A percentile compares a stretch with the other conserved stretches of the same genome.
These are phyloP conservation scores for Plenodomus lindquistii DNA, from an alignment of 2,329 filamentous ascomycete species.

Conservation along the genomic window DNA sequence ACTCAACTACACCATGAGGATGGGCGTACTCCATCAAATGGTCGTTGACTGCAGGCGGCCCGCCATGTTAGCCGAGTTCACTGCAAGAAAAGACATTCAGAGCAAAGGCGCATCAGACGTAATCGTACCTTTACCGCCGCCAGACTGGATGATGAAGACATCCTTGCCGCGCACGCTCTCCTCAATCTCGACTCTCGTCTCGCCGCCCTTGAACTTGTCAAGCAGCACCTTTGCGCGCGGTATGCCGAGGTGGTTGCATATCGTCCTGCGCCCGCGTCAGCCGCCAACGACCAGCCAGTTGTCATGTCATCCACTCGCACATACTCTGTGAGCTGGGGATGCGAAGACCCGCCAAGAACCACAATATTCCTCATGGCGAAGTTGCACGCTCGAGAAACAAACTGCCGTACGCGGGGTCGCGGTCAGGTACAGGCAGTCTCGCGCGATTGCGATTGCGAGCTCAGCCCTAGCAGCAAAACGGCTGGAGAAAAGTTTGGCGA, in stretches of 20 bases:
- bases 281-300: not conserved
- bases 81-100: no score
- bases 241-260: constrained; percentile 87
- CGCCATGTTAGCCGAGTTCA: constrained; percentile 17
- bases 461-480: no score
- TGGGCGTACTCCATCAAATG: constrained; percentile 75
- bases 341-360: constrained; percentile 89
- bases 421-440: constrained; percentile 3
- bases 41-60: constrained; percentile 71
- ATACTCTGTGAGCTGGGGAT: constrained; percentile 78
- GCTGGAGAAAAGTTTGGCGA: not conserved
- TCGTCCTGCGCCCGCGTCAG: constrained; percentile 51
- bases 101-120: not conserved
- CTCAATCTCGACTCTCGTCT: constrained; percentile 92
- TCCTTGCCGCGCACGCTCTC: constrained; percentile 98
- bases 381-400: not conserved
- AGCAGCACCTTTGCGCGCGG: constrained; percentile 83
- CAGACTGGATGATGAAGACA: constrained; percentile 94
- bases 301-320: constrained; percentile 4
- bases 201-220: constrained; percentile 90
- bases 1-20: constrained; percentile 27
- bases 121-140: constrained; percentile 67
- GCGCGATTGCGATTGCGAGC: not conserved
- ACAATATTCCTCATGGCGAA: constrained; percentile 93
- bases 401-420: constrained; percentile 7